Percentiles rank a stretch among this genome's conserved stretches.
Evolutionary conservation across 2,329 filamentous ascomycete species (phyloP).

Genomic region (Volutella citrinella): DNA sequence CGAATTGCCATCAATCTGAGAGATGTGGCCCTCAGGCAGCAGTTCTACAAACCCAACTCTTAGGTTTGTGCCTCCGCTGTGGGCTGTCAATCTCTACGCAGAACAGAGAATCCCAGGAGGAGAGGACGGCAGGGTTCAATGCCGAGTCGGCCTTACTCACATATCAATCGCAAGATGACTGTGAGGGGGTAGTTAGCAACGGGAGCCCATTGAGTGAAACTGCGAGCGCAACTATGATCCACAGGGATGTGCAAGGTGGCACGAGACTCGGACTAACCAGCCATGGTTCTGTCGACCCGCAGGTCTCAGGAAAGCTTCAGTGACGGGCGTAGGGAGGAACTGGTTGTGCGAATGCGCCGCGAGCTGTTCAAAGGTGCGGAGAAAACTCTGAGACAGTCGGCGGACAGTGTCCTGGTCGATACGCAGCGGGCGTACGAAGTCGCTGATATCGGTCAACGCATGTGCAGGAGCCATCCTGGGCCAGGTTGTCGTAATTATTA

Average conservation of each 20-base stretch:
- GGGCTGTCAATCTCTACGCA: slow-evolving; percentile 9
- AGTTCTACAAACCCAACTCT: slow-evolving; percentile 67
- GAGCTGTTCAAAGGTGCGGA: slow-evolving; percentile 45
- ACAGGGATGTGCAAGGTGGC: not conserved
- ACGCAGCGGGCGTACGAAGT: slow-evolving; percentile 50
- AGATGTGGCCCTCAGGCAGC: slow-evolving; percentile 32
- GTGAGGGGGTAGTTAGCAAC: slow-evolving; percentile 13
- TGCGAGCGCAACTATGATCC: not conserved
- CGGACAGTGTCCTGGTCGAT: slow-evolving; percentile 46
- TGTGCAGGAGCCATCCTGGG: slow-evolving; percentile 14
- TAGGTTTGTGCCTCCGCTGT: slow-evolving; percentile 65
- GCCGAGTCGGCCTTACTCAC: slow-evolving; percentile 51
- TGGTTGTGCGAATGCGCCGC: slow-evolving; percentile 52
- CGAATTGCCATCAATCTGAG: slow-evolving; percentile 6
- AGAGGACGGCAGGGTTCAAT: no score
- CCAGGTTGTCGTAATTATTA: not conserved
- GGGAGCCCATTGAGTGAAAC: not conserved
- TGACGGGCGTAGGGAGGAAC: slow-evolving; percentile 60
- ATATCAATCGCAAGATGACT: slow-evolving; percentile 64
- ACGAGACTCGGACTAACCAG: slow-evolving; percentile 46
- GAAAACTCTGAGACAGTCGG: slow-evolving; percentile 46
- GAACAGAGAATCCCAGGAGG: no score
- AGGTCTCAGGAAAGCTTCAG: slow-evolving; percentile 54
- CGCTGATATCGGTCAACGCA: slow-evolving; percentile 24
- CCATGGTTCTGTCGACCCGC: slow-evolving; percentile 39